Base-by-base conservation (phyloP, 2,329 filamentous ascomycete species). In the Pestalotiopsis sp. region DNA sequence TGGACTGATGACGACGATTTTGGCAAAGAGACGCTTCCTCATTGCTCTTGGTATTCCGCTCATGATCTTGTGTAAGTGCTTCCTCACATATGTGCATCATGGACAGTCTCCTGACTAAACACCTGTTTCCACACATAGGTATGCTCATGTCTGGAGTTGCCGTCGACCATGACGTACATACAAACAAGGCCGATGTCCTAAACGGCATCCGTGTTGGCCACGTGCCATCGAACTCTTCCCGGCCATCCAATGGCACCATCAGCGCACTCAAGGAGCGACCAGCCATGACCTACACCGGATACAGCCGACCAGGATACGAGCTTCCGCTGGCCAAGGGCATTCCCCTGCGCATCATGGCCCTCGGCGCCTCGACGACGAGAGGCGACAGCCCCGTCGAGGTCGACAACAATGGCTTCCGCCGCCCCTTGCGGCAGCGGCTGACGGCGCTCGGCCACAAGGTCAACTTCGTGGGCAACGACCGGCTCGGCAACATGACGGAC, bases 371-470 rank as follows among this genome's bases (percentile, higher is more conserved):
- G 13, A 77, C 76, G 2, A 78, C 77, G 4, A 75, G 75, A 41
- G 76, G 77, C 67, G 76, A 78, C 68, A 77, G 75, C 63, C 73
- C 75, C n/a, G 76, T 72, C 25, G 73, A 71, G 23, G 75, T 77
- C 49, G 76, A 77, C 68, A 77, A 78, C 72, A 78, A 78, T 17
- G 77, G 77, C 52, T 79, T 77, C 68, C 77, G 77, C 5, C 75
- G 77, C n/a, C 73, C 73, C 36, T 73, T 83, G 3, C 76, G 80
- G 7, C 75, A 81, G 65, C 77, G 75, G 67, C 73, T 83, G 41
- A 76, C 70, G 5, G 58, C 70, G 49, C 74, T 76, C 64, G 77
- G 77, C 38, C 75, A 78, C 59, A 74, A 76, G 52, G 77, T 78
- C 63, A 78, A 78, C 69, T 79, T 77, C 68, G 77, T 81, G 25